Percentiles rank a stretch among this genome's conserved stretches.
Evolutionary conservation across 2,329 filamentous ascomycete species (phyloP).

Genomic region (Fusarium zealandicum): DNA sequence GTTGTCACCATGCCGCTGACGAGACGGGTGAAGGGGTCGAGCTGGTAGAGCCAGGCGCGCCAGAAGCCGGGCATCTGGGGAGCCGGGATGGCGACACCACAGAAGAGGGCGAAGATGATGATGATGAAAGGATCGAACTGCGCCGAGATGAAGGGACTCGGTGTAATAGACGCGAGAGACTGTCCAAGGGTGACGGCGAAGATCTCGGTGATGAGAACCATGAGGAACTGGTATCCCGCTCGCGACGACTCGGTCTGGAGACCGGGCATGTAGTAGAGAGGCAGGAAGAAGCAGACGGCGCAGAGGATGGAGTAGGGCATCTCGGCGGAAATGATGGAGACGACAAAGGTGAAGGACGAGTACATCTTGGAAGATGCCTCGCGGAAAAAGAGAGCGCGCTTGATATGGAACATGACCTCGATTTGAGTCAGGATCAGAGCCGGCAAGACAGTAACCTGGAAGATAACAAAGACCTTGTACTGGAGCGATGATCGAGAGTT

Average conservation of each 20-base stretch:
- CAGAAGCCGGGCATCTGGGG: constrained; percentile 77
- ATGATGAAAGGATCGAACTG: constrained; percentile 84
- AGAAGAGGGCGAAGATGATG: constrained; percentile 85
- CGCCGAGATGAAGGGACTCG: constrained; percentile 78
- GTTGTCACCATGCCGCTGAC: constrained; percentile 71
- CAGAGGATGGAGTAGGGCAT: constrained; percentile 85
- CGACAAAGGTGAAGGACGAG: constrained; percentile 77
- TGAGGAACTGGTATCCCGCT: constrained; percentile 87
- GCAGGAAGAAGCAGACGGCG: constrained; percentile 81
- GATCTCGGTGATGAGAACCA: constrained; percentile 81
- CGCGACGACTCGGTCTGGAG: constrained; percentile 68
- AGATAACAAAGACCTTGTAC: constrained; percentile 87
- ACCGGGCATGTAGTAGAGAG: constrained; percentile 84
- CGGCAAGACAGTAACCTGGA: constrained; percentile 86
- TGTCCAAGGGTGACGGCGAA: constrained; percentile 85
- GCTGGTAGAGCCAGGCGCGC: constrained; percentile 77
- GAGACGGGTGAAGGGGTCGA: constrained; percentile 69
- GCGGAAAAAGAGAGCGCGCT: constrained; percentile 83
- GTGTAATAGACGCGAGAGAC: constrained; percentile 77
- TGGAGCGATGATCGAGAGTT: constrained; percentile 79
- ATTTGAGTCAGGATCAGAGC: constrained; percentile 85
- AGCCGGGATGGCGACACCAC: constrained; percentile 82
- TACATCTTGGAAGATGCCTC: constrained; percentile 89
- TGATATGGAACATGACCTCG: constrained; percentile 80
- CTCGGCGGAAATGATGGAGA: constrained; percentile 82